Evolutionary conservation across 2,329 filamentous ascomycete species (phyloP), one percentile per base, ranked within the genome.

Genomic region (Rhynchosporium agropyri): DNA sequence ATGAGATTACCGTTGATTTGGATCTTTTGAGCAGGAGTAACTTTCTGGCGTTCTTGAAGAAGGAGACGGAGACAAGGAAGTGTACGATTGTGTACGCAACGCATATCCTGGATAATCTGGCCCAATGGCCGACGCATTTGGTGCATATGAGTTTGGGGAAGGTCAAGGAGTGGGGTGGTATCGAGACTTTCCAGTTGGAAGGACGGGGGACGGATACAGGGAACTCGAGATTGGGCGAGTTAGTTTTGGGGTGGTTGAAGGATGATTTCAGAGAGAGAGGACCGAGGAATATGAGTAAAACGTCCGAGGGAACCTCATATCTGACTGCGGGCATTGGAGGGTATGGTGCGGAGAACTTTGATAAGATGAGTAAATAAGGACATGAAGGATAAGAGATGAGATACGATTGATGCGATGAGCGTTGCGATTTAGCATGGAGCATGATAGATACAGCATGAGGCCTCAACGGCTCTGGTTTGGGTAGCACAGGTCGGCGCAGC

Each of bases 11-110:
- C 0, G 95, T 99, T 8, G 95, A 99, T 76, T 80, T 99, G 65
- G 95, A 99, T 76, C 83, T 99, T 63, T 83, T 97, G 64, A 90
- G 86, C 61, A 85, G 95, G 15, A 88, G 87, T 71, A 89, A 93
- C 74, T 99, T 99, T 76, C 81, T 99, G 38, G 82, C 79, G 49
- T 99, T 94, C 80, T 78, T 99, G 73, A 92, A 92, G 77, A 81
- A 82, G 64, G 95, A 99, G 84, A 97, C 94, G 0, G 89, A 94
- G 78, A 80, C 74, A 7, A 82, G 94, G 59, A 82, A 86, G 45
- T 97, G 93, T 74, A 97, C 95, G 4, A 91, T 99, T 71, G 92
- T 99, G 36, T 99, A 99, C 75, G 95, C 95, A 7, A 99, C 95
- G 13, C 95, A 99, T 77, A 97, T 99, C 67, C 79, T 99, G 69